These are phyloP conservation scores for Voacanga thouarsii DNA, from an alignment of 257 asterid genomes.

Conservation along the genomic window DNA sequence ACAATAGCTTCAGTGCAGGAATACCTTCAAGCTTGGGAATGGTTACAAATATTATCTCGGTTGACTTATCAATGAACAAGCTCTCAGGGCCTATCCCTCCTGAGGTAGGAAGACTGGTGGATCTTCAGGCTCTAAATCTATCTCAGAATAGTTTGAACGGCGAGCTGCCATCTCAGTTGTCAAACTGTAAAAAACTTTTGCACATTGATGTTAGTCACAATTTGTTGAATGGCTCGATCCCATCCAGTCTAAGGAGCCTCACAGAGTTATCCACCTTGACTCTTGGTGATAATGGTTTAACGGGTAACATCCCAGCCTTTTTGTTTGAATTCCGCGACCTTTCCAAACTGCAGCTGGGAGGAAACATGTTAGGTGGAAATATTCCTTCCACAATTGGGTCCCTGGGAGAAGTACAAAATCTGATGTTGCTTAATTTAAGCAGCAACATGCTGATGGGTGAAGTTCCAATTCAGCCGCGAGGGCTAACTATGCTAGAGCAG, in stretches of 20 bases:
- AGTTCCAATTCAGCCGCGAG: constrained; percentile 52
- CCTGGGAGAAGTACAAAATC: constrained; percentile 37
- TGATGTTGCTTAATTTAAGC: constrained; percentile 61
- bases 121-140: constrained; percentile 43
- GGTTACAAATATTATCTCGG: constrained; percentile 26
- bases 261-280: constrained; percentile 44
- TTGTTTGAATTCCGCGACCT: constrained; percentile 59
- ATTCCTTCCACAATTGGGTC: constrained; percentile 41
- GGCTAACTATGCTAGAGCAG: constrained; percentile 52
- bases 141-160: constrained; percentile 52
- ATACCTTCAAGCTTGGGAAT: constrained; percentile 42
- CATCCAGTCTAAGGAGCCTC: constrained; percentile 49
- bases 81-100: constrained; percentile 41
- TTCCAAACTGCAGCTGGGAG: constrained; percentile 59
- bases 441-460: constrained; percentile 49
- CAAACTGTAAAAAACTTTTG: constrained; percentile 15
- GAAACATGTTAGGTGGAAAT: constrained; percentile 49
- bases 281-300: constrained; percentile 50
- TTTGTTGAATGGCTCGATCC: constrained; percentile 55
- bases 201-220: constrained; percentile 40
- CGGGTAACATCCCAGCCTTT: constrained; percentile 48
- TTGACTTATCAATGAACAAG: constrained; percentile 47
- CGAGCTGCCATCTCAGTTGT: constrained; percentile 34
- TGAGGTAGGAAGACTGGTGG: constrained; percentile 39
- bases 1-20: constrained; percentile 41